phyloP scores from a whole-genome alignment of 306 rosid genomes.

The Coriaria nepalensis region DNA sequence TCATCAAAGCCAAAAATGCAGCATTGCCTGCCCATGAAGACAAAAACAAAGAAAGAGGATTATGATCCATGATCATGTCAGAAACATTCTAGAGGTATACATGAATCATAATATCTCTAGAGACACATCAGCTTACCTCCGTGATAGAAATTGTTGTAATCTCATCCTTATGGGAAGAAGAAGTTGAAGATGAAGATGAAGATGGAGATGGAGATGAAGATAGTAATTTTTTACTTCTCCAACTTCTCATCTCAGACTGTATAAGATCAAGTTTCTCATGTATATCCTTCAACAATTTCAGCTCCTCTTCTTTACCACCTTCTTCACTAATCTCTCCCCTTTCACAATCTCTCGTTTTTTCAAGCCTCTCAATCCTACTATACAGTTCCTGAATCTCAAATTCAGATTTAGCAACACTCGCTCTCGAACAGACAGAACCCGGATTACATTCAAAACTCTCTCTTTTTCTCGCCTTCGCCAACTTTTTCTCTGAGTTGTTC shows the following conservation, averaged over 20 bases:
- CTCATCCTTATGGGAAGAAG: slow-evolving; percentile 25
- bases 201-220: no score
- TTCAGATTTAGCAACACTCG: slow-evolving; percentile 21
- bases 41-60: slow-evolving; percentile 9
- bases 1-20: slow-evolving; percentile 67
- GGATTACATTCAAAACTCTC: slow-evolving; percentile 17
- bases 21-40: slow-evolving; percentile 78
- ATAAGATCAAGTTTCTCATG: slow-evolving; percentile 35
- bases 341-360: slow-evolving; percentile 27
- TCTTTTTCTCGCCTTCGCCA: slow-evolving; percentile 20
- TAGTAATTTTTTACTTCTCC: slow-evolving; percentile 18
- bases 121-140: slow-evolving; percentile 32
- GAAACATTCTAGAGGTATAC: neutral
- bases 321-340: slow-evolving; percentile 43
- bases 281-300: slow-evolving; percentile 70
- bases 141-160: slow-evolving; percentile 24
- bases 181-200: no score
- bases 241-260: slow-evolving; percentile 37
- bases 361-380: slow-evolving; percentile 49
- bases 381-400: slow-evolving; percentile 41
- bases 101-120: neutral
- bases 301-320: slow-evolving; percentile 30
- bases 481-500: slow-evolving; percentile 28
- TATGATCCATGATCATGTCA: neutral
- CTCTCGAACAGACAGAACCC: slow-evolving; percentile 10